Evolutionary conservation across 2,329 filamentous ascomycete species (phyloP), one percentile per base, ranked within the genome.

Genomic region (Ascochyta viciae-villosae): DNA sequence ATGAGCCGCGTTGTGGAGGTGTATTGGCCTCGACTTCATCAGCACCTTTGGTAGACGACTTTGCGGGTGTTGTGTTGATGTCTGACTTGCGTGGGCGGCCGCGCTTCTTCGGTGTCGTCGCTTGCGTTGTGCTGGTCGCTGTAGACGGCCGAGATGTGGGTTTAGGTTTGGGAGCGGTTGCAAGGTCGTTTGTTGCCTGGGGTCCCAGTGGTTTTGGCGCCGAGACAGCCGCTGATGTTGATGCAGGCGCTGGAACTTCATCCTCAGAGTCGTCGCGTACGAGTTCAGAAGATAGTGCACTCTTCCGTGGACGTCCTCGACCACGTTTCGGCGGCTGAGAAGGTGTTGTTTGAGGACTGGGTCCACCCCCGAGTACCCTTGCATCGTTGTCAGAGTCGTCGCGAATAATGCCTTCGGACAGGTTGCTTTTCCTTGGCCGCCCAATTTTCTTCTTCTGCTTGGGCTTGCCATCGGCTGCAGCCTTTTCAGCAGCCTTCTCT

Each of bases 341-440:
- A 2, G 51, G 24, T 24, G 56, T 48, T 13, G 50, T 31, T 29
- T 56, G 47, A 38, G 47, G 34, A 27, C 22, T 38, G 15, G 34
- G 6, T 12, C 23, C 41, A 9, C 19, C 19, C 9, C 29, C 41
- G 54, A 35, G 48, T 12, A 41, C 19, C 23, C 45, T 43, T 24
- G 41, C 23, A n/a, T 60, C 27, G n/a, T 48, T 38, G 29, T 43
- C 40, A 41, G 56, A 53, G 13, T 57, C 58, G 15, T 64, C 60
- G 4, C n/a, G 58, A 3, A 64, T 41, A 39, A 57, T 41, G 27
- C 62, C 63, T 27, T 66, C 66, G 16, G 61, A 67, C 2, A 63
- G 49, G 5, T 44, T 54, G 15, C 52, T 67, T 51, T 70, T 70
- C 31, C 60, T 60, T 1, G 67, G 63, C n/a, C 64, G 55, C 3